Evolutionary conservation across 108 stramenopile species (phyloP), one percentile per base, ranked within the genome.

Genomic region (Discostella stelligeroides): DNA sequence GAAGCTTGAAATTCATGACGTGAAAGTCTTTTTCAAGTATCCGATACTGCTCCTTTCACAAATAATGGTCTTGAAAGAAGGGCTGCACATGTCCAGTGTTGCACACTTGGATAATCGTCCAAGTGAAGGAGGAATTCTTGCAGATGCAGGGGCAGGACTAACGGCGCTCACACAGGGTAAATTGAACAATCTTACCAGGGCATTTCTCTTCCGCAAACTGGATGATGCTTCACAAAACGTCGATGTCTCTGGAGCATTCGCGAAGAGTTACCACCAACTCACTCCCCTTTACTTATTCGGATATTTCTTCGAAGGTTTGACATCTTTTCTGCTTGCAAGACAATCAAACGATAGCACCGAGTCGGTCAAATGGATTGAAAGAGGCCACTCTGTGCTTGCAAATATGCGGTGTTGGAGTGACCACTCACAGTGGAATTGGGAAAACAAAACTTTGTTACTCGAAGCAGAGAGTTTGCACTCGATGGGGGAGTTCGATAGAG

Each of bases 371-470:
- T 64, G 48, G 46, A 5, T 17, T 28, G 1, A 34, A 21, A 24
- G 30, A 30, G 63, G 63, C 2, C 46, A 64, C n/a, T 25, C 28
- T 0, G 63, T 46, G 14, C 28, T 23, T 13, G 25, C n/a, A 48
- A 28, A 10, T 17, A 49, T 64, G 46, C 10, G 4, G 6, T 45
- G 18, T 38, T 39, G 25, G 30, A 28, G n/a, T 5, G 63, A 48
- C n/a, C 30, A 28, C 29, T 49, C 28, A 29, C 0, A n/a, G 20
- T 64, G 63, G 63, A 64, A 64, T 34, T 64, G 42, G 23, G 47
- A 64, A 29, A 64, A 64, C 48, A 64, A 64, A 48, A 7, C 14
- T n/a, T 34, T 50, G 48, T 49, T 49, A n/a, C 63, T 64, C 11
- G 30, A 46, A 34, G 63, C 63, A 49, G 63, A 64, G 18, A 64